Percentiles rank a stretch among this genome's conserved stretches.
phyloP scores from a whole-genome alignment of 352 stramenopile genomes.

The Globisporangium uncinulatum region DNA sequence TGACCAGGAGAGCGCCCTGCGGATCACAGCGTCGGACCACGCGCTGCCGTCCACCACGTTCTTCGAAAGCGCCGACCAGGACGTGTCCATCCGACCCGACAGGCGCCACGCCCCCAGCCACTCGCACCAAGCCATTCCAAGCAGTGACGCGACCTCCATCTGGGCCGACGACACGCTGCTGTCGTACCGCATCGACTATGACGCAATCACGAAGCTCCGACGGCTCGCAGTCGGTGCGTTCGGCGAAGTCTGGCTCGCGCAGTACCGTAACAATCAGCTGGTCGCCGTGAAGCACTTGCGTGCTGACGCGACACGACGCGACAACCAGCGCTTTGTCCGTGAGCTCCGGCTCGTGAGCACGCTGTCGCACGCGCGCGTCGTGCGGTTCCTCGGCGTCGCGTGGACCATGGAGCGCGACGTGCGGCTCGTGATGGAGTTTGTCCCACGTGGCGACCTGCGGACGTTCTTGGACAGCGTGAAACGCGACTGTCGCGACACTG shows the following conservation, averaged over 20 bases:
- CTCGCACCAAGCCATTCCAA: too few relatives aligned
- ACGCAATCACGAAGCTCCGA: conserved; percentile 22
- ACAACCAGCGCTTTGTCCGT: conserved; percentile 31
- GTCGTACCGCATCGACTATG: conserved; percentile 37
- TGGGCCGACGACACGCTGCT: conserved; percentile 63
- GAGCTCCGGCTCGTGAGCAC: conserved; percentile 41
- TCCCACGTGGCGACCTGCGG: conserved; percentile 42
- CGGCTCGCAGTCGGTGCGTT: conserved; percentile 31
- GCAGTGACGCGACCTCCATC: too few relatives aligned
- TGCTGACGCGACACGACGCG: conserved; percentile 10
- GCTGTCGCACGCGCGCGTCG: conserved; percentile 41
- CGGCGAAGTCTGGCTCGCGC: conserved; percentile 46
- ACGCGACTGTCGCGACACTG: not conserved
- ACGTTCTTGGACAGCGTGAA: conserved; percentile 19
- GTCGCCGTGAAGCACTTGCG: conserved; percentile 50
- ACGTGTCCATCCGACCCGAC: not conserved
- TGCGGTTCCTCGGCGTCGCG: conserved; percentile 41
- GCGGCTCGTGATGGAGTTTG: conserved; percentile 42
- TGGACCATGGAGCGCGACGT: conserved; percentile 35
- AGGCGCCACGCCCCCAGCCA: not conserved
- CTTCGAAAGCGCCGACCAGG: not conserved
- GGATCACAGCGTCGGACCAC: conserved; percentile 7
- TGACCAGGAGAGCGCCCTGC: conserved; percentile 5
- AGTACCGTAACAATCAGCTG: conserved; percentile 26
- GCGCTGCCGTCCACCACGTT: conserved; percentile 8